Conservation (phyloP, 371 early-diverging fungal species). For the Capniomyces stellatus region DNA sequence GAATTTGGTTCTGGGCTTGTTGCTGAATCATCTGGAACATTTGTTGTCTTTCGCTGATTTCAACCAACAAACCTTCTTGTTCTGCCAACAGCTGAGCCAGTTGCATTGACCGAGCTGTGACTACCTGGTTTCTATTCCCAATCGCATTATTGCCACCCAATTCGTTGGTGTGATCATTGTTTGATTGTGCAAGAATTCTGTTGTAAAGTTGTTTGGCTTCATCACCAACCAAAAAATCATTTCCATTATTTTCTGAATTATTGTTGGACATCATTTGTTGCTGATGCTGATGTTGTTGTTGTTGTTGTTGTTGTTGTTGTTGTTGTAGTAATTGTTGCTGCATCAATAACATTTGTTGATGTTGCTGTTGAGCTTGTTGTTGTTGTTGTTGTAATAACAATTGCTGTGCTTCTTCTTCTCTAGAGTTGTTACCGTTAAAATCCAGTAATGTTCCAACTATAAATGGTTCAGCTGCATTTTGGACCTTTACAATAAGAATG, state of each 20-base stretch:
- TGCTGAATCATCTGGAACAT: slow-evolving; percentile 15
- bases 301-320: too few relatives aligned
- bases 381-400: too few relatives aligned
- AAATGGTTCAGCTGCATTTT: slow-evolving; percentile 45
- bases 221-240: neutral
- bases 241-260: neutral
- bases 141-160: neutral
- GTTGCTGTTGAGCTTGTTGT: neutral
- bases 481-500: slow-evolving; percentile 34
- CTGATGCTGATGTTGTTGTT: neutral
- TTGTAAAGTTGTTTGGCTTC: slow-evolving; percentile 1
- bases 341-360: too few relatives aligned
- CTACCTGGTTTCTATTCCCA: neutral
- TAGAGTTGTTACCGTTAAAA: neutral
- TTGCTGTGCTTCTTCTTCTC: neutral
- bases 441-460: slow-evolving; percentile 23
- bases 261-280: neutral
- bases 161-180: neutral
- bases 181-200: neutral
- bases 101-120: slow-evolving; percentile 11
- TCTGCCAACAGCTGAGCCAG: slow-evolving; percentile 16
- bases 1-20: slow-evolving; percentile 15
- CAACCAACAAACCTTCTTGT: slow-evolving; percentile 12
- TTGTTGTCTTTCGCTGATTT: slow-evolving; percentile 17
- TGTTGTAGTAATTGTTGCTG: too few relatives aligned